Base-by-base conservation (phyloP, 2,329 filamentous ascomycete genomes). In the Aureobasidium sp. region DNA sequence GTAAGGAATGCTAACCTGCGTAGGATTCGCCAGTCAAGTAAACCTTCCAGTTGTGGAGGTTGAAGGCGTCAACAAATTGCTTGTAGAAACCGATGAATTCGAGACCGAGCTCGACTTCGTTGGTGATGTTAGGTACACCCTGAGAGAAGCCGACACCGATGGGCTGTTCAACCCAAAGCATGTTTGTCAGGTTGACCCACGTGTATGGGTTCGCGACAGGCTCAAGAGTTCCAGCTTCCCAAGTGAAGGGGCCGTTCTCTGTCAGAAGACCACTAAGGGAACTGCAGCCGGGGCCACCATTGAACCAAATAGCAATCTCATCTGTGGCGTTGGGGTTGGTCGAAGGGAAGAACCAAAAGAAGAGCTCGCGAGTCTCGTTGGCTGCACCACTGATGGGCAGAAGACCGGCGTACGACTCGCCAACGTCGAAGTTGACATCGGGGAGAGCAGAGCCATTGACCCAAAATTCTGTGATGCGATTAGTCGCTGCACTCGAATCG, bases 111-210 rank as follows among this genome's bases (percentile, higher is more conserved):
- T 78, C 74, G 16, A 73, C 70, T 65, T 79, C 74, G 34, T 71
- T 71, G 2, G 69, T 77, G 37, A 60, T 60, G 25, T 71, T 71
- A 6, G 68, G 64, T 3, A 66, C 67, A 5, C 68, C 68, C 34
- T 63, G 64, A 1, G 68, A 65, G 55, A 66, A 71, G 16, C 70
- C 70, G 8, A 67, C 67, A 25, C 70, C 70, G 15, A 68, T 60
- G 8, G 67, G 67, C 21, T 68, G 65, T 3, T 78, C 80, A n/a
- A 55, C 80, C 83, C 86, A 94, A 50, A 94, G 77, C 68, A 92
- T 83, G 72, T 92, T 91, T 59, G 88, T 89, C 39, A 93, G 74
- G 55, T 87, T 87, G 63, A 83, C 70, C 75, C 76, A 79, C 36
- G 73, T 71, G 70, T 72, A 79, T 0, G 75, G 73, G 63, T 79